Percentiles rank a stretch among this genome's conserved stretches.
These are phyloP conservation scores for Rhododendron henanense DNA, from an alignment of 148 eudicot genomes.

Conservation along the genomic window DNA sequence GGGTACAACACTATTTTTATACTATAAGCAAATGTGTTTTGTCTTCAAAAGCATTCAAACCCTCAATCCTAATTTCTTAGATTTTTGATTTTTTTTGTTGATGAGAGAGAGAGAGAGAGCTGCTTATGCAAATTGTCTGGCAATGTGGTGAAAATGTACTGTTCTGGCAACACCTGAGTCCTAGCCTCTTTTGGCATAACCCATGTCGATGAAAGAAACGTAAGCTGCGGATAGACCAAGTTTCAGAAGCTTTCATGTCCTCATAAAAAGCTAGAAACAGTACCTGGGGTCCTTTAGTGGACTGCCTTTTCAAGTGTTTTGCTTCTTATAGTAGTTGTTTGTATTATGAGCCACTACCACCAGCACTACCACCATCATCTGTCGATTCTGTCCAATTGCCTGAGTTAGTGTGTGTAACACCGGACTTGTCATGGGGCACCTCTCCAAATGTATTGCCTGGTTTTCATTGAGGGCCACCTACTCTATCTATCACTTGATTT, in stretches of 20 bases:
- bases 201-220: neutral
- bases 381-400: slow-evolving; percentile 32
- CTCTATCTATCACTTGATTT: neutral
- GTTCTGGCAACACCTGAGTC: slow-evolving; percentile 21
- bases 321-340: slow-evolving; percentile 32
- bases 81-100: no score
- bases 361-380: slow-evolving; percentile 50
- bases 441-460: neutral
- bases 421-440: slow-evolving; percentile 18
- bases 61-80: no score
- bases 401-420: slow-evolving; percentile 17
- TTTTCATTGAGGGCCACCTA: slow-evolving; percentile 2
- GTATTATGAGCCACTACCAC: slow-evolving; percentile 60
- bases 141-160: neutral
- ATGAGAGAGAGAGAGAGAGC: neutral
- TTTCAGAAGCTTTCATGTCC: slow-evolving; percentile 23
- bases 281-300: slow-evolving; percentile 24
- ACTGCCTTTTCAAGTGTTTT: slow-evolving; percentile 33
- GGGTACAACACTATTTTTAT: no score
- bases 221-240: slow-evolving; percentile 10
- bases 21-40: no score
- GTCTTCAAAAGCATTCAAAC: no score
- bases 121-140: neutral
- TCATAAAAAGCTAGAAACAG: slow-evolving; percentile 26
- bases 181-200: slow-evolving; percentile 11